Base-by-base conservation (phyloP, 106 monocot genomes). In the Posidonia australis region DNA sequence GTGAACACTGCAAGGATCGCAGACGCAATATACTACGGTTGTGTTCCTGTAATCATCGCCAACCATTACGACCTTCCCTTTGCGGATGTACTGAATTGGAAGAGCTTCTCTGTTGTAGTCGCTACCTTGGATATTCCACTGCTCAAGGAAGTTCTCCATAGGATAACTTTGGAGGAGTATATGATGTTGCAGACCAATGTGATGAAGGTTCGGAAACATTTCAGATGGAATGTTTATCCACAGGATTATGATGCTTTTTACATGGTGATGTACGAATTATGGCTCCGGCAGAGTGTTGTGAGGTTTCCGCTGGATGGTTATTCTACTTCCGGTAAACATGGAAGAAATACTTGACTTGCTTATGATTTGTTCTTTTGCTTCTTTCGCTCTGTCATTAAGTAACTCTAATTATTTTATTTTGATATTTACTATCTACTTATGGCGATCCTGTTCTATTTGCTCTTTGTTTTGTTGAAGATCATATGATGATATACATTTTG, bases 61-160 rank as follows among this genome's bases (percentile, higher is more conserved):
- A 53, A 71, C 52, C 71, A 71, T 30, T 71, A 71, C 28, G 71
- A 71, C 28, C 71, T 71, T n/a, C 63, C 71, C 14, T 71, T 71
- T 13, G 24, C 46, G 10, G 71, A 71, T 52, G 46, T 71, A 19
- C 52, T 71, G 13, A 53, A 53, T 18, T 71, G 62, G 71, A 71
- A 36, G 71, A 62, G 51, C 52, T 71, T 71, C 62, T 63, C 71
- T 9, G 29, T 71, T 18, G 62, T 71, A 13, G 61, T 71, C 13
- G 36, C 71, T 22, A 52, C 71, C 22, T 26, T 63, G n/a, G 71
- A 63, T 25, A 71, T 71, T 36, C 71, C 71, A 19, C 20, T 41
- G 45, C 53, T 71, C 9, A 71, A 52, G 46, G 42, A 51, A 20
- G 63, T 71, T 21, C 71, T 63, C 14, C 9, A 28, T 26, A 1